Conservation (phyloP, 768 basidiomycete species). For the Serendipita sp. region DNA sequence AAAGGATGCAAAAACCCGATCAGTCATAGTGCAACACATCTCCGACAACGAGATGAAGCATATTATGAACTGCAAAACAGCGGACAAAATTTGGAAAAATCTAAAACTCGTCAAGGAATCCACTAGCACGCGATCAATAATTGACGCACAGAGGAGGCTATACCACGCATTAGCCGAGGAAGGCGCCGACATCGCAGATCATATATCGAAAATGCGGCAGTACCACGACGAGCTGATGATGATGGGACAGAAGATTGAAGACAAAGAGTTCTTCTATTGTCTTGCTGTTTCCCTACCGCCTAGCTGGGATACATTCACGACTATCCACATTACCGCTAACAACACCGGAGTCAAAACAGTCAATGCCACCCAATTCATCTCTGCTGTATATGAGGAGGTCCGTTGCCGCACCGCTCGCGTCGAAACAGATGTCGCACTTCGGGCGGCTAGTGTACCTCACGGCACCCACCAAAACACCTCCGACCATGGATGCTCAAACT, state of each 20-base stretch:
- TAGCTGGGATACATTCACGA: slow-evolving; percentile 23
- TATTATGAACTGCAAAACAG: slow-evolving; percentile 17
- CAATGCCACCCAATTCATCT: slow-evolving; percentile 12
- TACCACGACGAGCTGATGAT: slow-evolving; percentile 16
- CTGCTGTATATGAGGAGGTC: slow-evolving; percentile 12
- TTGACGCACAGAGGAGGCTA: slow-evolving; percentile 18
- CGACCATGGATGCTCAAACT: slow-evolving; percentile 19
- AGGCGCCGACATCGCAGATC: slow-evolving; percentile 20
- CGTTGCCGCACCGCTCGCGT: neutral
- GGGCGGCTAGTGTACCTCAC: neutral
- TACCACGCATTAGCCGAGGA: slow-evolving; percentile 19
- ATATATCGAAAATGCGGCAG: slow-evolving; percentile 19
- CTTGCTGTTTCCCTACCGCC: slow-evolving; percentile 22
- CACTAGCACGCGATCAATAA: slow-evolving; percentile 18
- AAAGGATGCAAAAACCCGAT: slow-evolving; percentile 21
- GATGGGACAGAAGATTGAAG: slow-evolving; percentile 16
- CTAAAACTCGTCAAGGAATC: slow-evolving; percentile 20
- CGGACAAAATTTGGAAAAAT: slow-evolving; percentile 19
- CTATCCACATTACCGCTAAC: slow-evolving; percentile 10
- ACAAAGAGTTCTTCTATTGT: slow-evolving; percentile 21
- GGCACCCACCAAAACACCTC: neutral
- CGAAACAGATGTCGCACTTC: neutral
- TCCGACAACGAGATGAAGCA: slow-evolving; percentile 19
- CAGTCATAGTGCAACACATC: slow-evolving; percentile 20
- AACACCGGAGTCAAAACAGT: slow-evolving; percentile 12